Evolutionary conservation across 441 rosid species (phyloP), one percentile per base, ranked within the genome.

Genomic region (Populus hybrid): DNA sequence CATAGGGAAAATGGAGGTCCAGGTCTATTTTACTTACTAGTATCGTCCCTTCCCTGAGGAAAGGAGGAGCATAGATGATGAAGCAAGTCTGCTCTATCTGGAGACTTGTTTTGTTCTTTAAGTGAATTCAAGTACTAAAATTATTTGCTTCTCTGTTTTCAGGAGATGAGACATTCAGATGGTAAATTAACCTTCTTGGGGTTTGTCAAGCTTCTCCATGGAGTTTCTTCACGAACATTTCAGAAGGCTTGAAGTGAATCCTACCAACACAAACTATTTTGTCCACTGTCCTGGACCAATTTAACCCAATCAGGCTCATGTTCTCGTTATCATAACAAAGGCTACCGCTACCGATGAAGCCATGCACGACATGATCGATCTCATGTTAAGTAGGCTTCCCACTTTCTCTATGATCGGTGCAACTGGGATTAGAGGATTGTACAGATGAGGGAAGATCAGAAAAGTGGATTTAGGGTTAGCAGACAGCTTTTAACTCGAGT

Each of bases 121-220:
- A 21, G 24, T 21, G 66, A 21, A 61, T 61, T 10, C 24, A 6
- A 23, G 18, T 0, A 7, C 7, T n/a, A 6, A 70, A 59, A 18
- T 42, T 74, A 23, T 20, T 67, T 10, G 24, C 1, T 21, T 26
- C 59, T 10, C 28, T 75, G 71, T 63, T 40, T 78, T 4, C 90
- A 94, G 98, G 98, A 94, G 97, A 88, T 10, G 46, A 40, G 46
- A 11, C 46, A 40, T 10, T 10, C 46, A 10, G 46, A 40, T 40
- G 46, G 46, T 40, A 40, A 10, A 10, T 40, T 40, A 40, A 40
- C 92, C 85, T 94, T 90, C 87, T 73, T 92, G 77, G 98, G 98
- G 1, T 94, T 92, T 82, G 90, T 91, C 73, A 85, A 92, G 79
- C 94, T 94, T 79, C 88, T 94, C 26, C 98, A 93, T 9, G 98